Evolutionary conservation across 176 grass and related monocot genomes (phyloP).

Genomic region (Saccharum officinarum): DNA sequence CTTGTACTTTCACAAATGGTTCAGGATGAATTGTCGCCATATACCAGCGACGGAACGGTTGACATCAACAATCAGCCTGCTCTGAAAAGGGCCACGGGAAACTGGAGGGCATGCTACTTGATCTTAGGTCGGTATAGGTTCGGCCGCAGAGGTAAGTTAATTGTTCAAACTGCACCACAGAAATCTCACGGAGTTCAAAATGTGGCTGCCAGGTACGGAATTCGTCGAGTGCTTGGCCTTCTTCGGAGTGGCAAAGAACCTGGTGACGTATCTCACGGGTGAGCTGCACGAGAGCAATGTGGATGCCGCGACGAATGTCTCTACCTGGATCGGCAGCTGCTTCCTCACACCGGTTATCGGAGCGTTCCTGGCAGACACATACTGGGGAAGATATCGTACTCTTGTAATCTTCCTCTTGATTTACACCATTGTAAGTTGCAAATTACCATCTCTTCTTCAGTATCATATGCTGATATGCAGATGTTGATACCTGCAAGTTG

Average conservation of each 20-base stretch:
- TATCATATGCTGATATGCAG: too few species aligned
- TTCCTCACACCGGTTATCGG: conserved; percentile 24
- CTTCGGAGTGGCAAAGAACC: neutral
- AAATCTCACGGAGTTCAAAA: neutral
- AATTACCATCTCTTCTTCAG: neutral
- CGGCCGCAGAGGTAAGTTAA: neutral
- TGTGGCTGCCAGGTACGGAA: neutral
- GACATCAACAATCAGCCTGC: neutral
- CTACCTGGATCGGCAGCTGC: conserved; percentile 7
- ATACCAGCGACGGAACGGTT: neutral
- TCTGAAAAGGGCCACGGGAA: neutral
- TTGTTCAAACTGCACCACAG: neutral
- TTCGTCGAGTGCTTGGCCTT: neutral
- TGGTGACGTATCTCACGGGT: neutral
- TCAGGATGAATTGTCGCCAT: neutral
- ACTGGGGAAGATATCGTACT: conserved; percentile 20
- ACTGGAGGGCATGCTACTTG: conserved; percentile 4
- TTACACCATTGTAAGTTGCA: neutral
- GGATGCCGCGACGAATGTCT: conserved; percentile 5
- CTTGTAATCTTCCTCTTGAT: neutral
- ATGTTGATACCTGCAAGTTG: too few species aligned
- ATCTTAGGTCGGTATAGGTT: neutral
- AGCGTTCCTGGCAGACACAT: conserved; percentile 29
- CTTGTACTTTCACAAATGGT: neutral
- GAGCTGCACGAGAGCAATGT: conserved; percentile 5